Conservation (phyloP, 805 yeast genomes). For the Kazachstania kunashirensis region DNA sequence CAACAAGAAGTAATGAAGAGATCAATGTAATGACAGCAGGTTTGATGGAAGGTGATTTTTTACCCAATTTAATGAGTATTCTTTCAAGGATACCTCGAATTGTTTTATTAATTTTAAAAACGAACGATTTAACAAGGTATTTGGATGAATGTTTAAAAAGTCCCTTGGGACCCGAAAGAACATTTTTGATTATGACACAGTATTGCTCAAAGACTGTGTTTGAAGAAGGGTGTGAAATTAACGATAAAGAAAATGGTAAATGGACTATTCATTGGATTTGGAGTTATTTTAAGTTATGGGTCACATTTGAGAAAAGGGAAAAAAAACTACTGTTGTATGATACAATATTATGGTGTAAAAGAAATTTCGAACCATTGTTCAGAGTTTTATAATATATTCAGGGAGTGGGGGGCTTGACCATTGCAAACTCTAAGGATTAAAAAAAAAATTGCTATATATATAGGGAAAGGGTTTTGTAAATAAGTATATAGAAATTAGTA, state of each 20-base stretch:
- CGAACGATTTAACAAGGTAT: conserved; percentile 86
- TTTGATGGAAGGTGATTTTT: conserved; percentile 49
- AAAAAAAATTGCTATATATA: no score
- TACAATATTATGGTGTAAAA: conserved; percentile 22
- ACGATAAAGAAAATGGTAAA: conserved; percentile 10
- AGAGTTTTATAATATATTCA: no score
- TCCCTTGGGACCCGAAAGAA: conserved; percentile 79
- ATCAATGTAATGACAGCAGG: conserved; percentile 55
- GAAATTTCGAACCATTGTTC: no score
- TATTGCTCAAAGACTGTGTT: conserved; percentile 80
- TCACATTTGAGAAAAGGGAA: conserved; percentile 20
- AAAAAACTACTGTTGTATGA: conserved; percentile 25
- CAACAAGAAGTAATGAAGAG: conserved; percentile 51
- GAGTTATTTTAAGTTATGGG: conserved; percentile 19
- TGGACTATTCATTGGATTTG: conserved; percentile 24
- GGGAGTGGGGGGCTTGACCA: no score
- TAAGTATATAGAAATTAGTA: no score
- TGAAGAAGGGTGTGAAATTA: conserved; percentile 46
- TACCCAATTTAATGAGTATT: conserved; percentile 70
- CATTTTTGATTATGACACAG: conserved; percentile 79
- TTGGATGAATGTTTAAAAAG: conserved; percentile 74
- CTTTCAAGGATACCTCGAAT: conserved; percentile 74
- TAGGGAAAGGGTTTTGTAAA: no score
- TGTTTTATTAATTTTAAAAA: conserved; percentile 77
- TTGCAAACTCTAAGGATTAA: no score